These are phyloP conservation scores for Hyaloscypha hepaticicola DNA, from an alignment of 495 filamentous ascomycete species.

Conservation along the genomic window DNA sequence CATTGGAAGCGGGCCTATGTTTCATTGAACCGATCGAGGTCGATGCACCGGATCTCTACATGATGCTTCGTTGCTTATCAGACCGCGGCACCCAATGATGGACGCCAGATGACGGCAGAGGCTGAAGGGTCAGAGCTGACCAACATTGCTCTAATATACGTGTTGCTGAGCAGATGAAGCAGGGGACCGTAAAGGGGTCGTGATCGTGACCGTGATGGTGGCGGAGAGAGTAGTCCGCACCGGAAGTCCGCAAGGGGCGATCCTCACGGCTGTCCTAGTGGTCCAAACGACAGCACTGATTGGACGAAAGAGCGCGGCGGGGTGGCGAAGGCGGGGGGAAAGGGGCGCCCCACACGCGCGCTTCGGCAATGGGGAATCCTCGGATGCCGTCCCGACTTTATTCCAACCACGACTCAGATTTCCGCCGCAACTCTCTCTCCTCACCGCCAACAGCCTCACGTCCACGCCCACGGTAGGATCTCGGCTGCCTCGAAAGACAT, in stretches of 20 bases:
- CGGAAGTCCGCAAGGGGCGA: background rate
- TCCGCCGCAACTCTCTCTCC: background rate
- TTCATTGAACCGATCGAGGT: background rate
- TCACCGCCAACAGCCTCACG: background rate
- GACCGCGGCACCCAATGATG: background rate
- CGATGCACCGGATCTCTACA: background rate
- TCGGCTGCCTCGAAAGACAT: slow-evolving; percentile 4
- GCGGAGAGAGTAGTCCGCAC: no score
- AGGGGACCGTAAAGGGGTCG: no score
- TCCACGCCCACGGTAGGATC: background rate
- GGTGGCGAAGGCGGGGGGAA: background rate
- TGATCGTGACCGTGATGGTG: no score
- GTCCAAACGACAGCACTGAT: background rate
- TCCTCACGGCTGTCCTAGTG: background rate
- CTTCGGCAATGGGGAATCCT: background rate
- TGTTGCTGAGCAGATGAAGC: no score
- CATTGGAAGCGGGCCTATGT: background rate
- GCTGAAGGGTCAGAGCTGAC: no score
- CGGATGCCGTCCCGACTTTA: background rate
- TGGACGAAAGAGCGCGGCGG: background rate
- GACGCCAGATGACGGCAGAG: background rate
- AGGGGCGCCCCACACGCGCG: background rate
- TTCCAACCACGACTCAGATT: background rate
- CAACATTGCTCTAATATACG: no score
- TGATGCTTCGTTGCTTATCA: background rate